These are phyloP conservation scores for Ophiostoma perfectum DNA, from an alignment of 2,329 filamentous ascomycete species.

Conservation along the genomic window DNA sequence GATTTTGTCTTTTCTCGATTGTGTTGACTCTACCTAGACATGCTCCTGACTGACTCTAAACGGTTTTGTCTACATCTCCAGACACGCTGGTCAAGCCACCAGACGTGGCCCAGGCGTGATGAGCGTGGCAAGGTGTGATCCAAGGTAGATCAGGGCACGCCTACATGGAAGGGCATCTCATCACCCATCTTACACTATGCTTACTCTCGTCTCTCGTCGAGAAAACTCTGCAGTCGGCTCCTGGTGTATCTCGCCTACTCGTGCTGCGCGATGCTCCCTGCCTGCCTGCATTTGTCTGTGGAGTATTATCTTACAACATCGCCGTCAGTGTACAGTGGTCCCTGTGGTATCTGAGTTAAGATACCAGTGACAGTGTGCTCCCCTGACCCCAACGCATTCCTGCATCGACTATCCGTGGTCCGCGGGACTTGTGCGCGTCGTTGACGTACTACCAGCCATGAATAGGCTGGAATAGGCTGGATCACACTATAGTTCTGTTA, in stretches of 20 bases:
- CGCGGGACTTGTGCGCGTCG: slow-evolving; percentile 1
- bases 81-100: slow-evolving; percentile 1
- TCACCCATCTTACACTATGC: too few species aligned
- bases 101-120: neutral
- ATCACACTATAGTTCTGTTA: too few species aligned
- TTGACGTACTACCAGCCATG: neutral
- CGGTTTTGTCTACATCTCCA: neutral
- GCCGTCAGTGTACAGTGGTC: neutral
- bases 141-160: slow-evolving; percentile 1
- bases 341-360: too few species aligned
- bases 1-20: neutral
- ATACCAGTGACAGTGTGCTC: neutral
- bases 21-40: too few species aligned
- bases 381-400: neutral
- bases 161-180: neutral
- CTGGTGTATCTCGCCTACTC: neutral
- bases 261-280: neutral
- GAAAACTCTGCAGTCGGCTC: neutral
- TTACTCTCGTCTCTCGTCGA: too few species aligned
- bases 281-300: neutral
- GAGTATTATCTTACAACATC: slow-evolving; percentile 2
- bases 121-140: slow-evolving; percentile 6
- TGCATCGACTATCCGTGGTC: neutral
- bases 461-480: neutral
- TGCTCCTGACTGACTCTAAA: neutral